Conservation (phyloP, 352 stramenopile genomes). For the Blastocystis sp. region DNA sequence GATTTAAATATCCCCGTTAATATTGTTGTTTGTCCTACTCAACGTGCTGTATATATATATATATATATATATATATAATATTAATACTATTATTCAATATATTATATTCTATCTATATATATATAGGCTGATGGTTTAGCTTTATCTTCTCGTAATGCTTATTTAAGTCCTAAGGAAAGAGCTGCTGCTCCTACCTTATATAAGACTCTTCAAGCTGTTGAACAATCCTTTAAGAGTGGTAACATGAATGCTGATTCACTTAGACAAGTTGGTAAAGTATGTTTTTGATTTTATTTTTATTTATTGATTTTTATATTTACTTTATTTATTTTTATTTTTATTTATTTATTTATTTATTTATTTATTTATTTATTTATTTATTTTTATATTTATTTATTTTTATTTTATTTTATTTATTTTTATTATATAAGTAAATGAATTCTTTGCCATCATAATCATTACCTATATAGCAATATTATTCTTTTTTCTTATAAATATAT, state of each 20-base stretch:
- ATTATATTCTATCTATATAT: not conserved
- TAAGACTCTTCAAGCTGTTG: constrained; percentile 46
- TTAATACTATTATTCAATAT: too few species aligned
- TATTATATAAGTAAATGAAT: too few species aligned
- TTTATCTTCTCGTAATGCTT: constrained; percentile 89
- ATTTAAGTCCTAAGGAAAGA: constrained; percentile 69
- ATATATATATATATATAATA: constrained; percentile 42
- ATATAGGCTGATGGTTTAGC: constrained; percentile 72
- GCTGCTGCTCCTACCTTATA: constrained; percentile 65
- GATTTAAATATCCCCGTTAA: constrained; percentile 83
- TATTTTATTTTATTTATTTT: too few species aligned
- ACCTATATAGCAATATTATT: not conserved
- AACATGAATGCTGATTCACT: not conserved
- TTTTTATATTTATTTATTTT: too few species aligned
- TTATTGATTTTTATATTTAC: constrained; percentile 47
- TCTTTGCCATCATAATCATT: too few species aligned
- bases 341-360: constrained; percentile 86
- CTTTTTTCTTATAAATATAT: not conserved
- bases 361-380: too few species aligned
- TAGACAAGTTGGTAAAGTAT: not conserved
- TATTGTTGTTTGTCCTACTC: constrained; percentile 67
- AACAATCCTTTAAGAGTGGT: constrained; percentile 10
- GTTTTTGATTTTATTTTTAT: not conserved
- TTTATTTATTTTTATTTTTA: constrained; percentile 73
- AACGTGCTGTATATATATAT: constrained; percentile 48